A percentile compares a stretch with the other conserved stretches of the same genome.
These are phyloP conservation scores for Globisporangium cystogenes DNA, from an alignment of 352 stramenopile species.

Conservation along the genomic window DNA sequence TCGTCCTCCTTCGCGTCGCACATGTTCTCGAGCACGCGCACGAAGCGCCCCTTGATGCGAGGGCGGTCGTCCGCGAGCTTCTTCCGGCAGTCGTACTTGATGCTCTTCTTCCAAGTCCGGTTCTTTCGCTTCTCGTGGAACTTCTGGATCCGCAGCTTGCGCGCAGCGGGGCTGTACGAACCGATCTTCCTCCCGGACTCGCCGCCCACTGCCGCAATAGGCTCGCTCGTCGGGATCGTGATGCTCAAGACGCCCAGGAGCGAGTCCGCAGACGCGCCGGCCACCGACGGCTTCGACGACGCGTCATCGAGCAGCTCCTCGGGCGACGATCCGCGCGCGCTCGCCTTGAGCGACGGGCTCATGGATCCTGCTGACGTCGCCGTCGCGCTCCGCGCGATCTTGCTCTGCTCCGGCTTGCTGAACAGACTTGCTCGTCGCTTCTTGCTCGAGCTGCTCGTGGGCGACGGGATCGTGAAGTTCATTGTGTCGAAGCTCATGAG, in stretches of 20 bases:
- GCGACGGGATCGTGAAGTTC: constrained; percentile 76
- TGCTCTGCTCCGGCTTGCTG: constrained; percentile 16
- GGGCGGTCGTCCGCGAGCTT: constrained; percentile 96
- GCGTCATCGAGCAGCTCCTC: constrained; percentile 33
- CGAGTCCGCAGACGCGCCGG: constrained; percentile 26
- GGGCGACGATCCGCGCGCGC: constrained; percentile 15
- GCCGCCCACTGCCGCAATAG: not conserved
- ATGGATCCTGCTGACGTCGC: constrained; percentile 15
- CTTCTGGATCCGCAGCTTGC: constrained; percentile 92
- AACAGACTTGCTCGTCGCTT: constrained; percentile 35
- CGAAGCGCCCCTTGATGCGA: constrained; percentile 92
- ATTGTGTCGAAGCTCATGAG: constrained; percentile 89
- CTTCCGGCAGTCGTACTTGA: constrained; percentile 99
- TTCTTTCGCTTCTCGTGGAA: constrained; percentile 97
- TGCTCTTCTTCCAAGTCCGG: constrained; percentile 97
- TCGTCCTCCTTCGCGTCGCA: constrained; percentile 38
- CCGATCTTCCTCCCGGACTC: constrained; percentile 78
- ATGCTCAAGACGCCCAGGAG: constrained; percentile 43
- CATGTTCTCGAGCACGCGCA: constrained; percentile 72
- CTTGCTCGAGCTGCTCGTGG: constrained; percentile 51
- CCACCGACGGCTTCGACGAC: constrained; percentile 18
- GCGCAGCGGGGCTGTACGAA: constrained; percentile 92
- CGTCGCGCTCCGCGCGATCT: constrained; percentile 4
- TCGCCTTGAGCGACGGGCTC: constrained; percentile 27
- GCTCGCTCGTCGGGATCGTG: constrained; percentile 17